Percentiles rank a stretch among this genome's conserved stretches.
phyloP scores from a whole-genome alignment of 768 basidiomycete species.

The Boletus rubropictus region DNA sequence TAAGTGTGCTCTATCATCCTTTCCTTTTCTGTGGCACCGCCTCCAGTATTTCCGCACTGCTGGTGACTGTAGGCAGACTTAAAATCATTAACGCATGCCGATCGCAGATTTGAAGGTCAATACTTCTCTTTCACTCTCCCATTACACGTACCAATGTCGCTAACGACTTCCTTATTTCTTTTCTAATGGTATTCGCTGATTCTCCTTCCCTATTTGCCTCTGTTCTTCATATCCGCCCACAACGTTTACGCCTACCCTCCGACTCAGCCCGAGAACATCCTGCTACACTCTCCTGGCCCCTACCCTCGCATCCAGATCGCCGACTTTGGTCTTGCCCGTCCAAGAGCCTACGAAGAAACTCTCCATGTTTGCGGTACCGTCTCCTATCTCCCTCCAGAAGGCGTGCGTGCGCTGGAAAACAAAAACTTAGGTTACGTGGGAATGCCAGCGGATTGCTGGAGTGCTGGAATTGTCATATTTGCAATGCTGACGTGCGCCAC shows the following conservation, averaged over 20 bases:
- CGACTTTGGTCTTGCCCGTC: slow-evolving; percentile 81
- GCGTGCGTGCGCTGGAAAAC: slow-evolving; percentile 71
- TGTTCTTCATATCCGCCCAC: neutral
- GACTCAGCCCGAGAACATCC: slow-evolving; percentile 73
- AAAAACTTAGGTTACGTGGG: slow-evolving; percentile 69
- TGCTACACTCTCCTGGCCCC: slow-evolving; percentile 71
- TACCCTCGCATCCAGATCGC: slow-evolving; percentile 83
- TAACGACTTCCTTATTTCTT: neutral
- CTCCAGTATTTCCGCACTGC: neutral
- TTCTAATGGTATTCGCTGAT: neutral
- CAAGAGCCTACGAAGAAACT: slow-evolving; percentile 74
- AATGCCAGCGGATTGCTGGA: slow-evolving; percentile 91
- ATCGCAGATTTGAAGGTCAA: slow-evolving; percentile 59
- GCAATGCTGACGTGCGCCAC: slow-evolving; percentile 77
- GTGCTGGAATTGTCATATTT: slow-evolving; percentile 73
- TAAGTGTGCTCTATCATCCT: slow-evolving; percentile 25
- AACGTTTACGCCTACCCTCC: neutral
- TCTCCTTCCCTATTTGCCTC: neutral
- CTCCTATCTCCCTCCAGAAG: slow-evolving; percentile 81
- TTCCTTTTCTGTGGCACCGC: neutral
- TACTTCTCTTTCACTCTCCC: neutral
- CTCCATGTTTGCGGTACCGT: slow-evolving; percentile 86
- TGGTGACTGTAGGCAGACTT: neutral
- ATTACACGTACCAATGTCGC: neutral
- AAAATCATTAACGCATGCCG: neutral